Evolutionary conservation across 169 alveolate genomes (phyloP).

Genomic region (Cryptosporidium baileyi): DNA sequence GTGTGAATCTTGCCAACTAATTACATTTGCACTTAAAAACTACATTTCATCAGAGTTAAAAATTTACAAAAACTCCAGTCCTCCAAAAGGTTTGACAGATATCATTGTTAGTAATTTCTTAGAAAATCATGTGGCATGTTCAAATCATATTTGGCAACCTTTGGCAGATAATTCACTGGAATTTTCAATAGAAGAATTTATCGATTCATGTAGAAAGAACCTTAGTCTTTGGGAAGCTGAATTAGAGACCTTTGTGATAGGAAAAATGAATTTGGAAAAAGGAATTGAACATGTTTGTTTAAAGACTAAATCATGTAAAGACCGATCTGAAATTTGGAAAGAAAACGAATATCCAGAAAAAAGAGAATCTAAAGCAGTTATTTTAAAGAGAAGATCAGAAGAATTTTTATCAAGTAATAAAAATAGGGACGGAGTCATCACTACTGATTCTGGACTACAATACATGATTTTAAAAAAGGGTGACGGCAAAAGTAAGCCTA

Average conservation of each 20-base stretch:
- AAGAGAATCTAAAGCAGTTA: conserved; percentile 25
- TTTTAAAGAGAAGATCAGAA: conserved; percentile 33
- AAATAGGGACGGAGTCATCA: conserved; percentile 1
- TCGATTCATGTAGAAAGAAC: conserved; percentile 26
- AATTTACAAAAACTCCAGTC: conserved; percentile 21
- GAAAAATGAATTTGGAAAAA: not conserved
- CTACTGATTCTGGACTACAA: conserved; percentile 45
- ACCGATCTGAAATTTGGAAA: conserved; percentile 11
- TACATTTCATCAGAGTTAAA: not conserved
- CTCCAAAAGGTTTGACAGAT: conserved; percentile 64
- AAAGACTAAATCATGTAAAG: not conserved
- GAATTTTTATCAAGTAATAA: conserved; percentile 30
- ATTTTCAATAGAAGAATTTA: conserved; percentile 46
- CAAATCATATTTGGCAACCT: conserved; percentile 63
- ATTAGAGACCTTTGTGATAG: not conserved
- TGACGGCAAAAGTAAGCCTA: conserved; percentile 12
- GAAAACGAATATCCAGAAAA: conserved; percentile 45
- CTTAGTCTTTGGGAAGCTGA: conserved; percentile 11
- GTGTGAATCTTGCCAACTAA: conserved; percentile 62
- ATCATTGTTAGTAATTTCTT: conserved; percentile 28
- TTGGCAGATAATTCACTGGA: conserved; percentile 41
- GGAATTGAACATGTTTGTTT: conserved; percentile 23
- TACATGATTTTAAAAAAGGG: conserved; percentile 22
- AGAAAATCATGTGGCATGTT: conserved; percentile 65
- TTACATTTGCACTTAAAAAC: conserved; percentile 26